A percentile compares a stretch with the other conserved stretches of the same genome.
Evolutionary conservation across 1,139 yeast species (phyloP).

Genomic region (Taphrina sp.): DNA sequence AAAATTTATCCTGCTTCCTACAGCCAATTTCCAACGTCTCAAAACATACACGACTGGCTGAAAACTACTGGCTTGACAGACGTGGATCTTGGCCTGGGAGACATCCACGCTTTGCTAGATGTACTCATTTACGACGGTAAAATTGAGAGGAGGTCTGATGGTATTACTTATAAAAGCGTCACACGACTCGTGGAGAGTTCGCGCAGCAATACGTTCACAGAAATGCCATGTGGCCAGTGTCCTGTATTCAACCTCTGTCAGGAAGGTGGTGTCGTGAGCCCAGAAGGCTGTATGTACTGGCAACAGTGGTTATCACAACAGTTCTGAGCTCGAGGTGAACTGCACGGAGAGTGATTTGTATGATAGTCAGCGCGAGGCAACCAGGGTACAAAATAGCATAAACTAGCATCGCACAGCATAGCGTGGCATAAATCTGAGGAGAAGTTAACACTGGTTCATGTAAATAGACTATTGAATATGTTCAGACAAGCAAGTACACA

Average conservation of each 20-base stretch:
- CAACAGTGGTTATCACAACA: slow-evolving; percentile 48
- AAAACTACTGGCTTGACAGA: slow-evolving; percentile 64
- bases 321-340: no score
- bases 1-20: slow-evolving; percentile 54
- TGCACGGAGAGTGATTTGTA: no score
- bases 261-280: slow-evolving; percentile 44
- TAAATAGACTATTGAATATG: no score
- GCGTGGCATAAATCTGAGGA: no score
- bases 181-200: slow-evolving; percentile 8
- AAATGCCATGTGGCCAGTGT: slow-evolving; percentile 46
- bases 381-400: no score
- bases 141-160: slow-evolving; percentile 60
- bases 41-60: slow-evolving; percentile 73
- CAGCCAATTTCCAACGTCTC: slow-evolving; percentile 58
- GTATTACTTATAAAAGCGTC: slow-evolving; percentile 48
- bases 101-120: slow-evolving; percentile 79
- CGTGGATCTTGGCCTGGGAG: slow-evolving; percentile 71
- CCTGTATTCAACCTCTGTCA: slow-evolving; percentile 43
- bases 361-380: no score
- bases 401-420: no score
- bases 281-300: slow-evolving; percentile 44
- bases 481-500: no score
- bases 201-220: slow-evolving; percentile 45
- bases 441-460: no score
- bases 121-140: slow-evolving; percentile 85